A percentile compares a stretch with the other conserved stretches of the same genome.
Evolutionary conservation across 2,329 filamentous ascomycete species (phyloP).

Genomic region (Ilyonectria mors-panacis): DNA sequence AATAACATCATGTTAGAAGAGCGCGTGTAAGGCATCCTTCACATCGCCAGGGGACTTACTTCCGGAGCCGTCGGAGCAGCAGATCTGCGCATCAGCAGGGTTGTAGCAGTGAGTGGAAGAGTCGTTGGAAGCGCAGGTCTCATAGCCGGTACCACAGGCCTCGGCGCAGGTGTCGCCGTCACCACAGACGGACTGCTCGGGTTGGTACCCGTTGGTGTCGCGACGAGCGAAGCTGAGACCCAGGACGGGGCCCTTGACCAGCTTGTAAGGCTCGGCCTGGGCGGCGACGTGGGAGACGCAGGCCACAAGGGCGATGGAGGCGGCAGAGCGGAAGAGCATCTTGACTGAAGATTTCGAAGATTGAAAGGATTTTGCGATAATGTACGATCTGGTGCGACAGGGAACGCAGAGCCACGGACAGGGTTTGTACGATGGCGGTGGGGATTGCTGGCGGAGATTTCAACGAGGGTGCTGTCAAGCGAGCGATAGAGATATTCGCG

Average conservation of each 20-base stretch:
- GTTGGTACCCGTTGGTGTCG: conserved; percentile 64
- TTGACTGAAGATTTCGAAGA: conserved; percentile 36
- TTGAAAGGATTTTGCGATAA: conserved; percentile 3
- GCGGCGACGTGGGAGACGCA: conserved; percentile 52
- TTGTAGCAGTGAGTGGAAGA: conserved; percentile 72
- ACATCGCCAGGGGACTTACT: conserved; percentile 58
- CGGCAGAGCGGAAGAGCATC: conserved; percentile 55
- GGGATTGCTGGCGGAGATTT: conserved; percentile 24
- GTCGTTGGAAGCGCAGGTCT: conserved; percentile 65
- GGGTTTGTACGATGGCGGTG: conserved; percentile 37
- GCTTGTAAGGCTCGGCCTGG: conserved; percentile 54
- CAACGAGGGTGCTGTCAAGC: conserved; percentile 31
- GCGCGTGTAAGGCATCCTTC: background rate
- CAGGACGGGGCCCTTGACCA: conserved; percentile 54
- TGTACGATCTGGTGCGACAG: conserved; percentile 39
- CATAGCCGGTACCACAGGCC: conserved; percentile 67
- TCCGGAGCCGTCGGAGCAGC: conserved; percentile 71
- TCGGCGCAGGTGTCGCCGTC: conserved; percentile 67
- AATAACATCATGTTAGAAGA: background rate
- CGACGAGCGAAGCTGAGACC: conserved; percentile 61
- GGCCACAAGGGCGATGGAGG: conserved; percentile 54
- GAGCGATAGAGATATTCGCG: conserved; percentile 3
- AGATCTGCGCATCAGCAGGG: conserved; percentile 64
- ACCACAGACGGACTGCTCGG: conserved; percentile 63
- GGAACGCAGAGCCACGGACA: conserved; percentile 42